Percentiles rank a stretch among this genome's conserved stretches.
phyloP scores from a whole-genome alignment of 257 asterid species.

The Nicotiana knightiana region DNA sequence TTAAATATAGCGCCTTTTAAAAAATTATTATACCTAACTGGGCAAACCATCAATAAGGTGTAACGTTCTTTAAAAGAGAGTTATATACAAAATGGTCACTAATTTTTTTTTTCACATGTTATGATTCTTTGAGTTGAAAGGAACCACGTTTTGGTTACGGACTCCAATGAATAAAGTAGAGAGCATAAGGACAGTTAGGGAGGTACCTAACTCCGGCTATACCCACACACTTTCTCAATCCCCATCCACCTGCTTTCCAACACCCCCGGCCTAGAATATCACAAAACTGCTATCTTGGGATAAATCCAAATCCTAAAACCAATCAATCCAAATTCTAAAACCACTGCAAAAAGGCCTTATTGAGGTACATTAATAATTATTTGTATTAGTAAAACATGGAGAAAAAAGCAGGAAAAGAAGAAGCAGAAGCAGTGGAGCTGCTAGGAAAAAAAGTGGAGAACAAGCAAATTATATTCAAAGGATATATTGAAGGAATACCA shows the following conservation, averaged over 20 bases:
- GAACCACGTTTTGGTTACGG: too few relatives aligned
- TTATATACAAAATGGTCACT: too few relatives aligned
- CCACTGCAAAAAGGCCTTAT: background rate
- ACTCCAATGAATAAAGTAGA: too few relatives aligned
- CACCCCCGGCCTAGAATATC: too few relatives aligned
- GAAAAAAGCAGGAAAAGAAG: background rate
- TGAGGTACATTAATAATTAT: too few relatives aligned
- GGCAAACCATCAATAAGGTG: too few relatives aligned
- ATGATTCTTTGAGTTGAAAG: too few relatives aligned
- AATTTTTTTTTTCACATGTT: too few relatives aligned
- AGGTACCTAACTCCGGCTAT: background rate
- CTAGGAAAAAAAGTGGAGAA: conserved; percentile 37
- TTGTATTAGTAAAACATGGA: background rate
- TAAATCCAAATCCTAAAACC: background rate
- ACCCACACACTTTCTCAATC: background rate
- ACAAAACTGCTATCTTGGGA: background rate
- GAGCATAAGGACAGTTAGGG: background rate
- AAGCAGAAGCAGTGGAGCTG: background rate
- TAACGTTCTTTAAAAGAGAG: too few relatives aligned
- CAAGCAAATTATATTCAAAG: conserved; percentile 69
- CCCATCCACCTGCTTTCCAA: background rate
- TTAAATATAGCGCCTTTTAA: too few relatives aligned
- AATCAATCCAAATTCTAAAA: background rate
- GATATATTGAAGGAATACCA: conserved; percentile 63
- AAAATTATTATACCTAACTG: too few relatives aligned